Conservation (phyloP, 2,329 filamentous ascomycete species). For the Zymoseptoria passerinii region DNA sequence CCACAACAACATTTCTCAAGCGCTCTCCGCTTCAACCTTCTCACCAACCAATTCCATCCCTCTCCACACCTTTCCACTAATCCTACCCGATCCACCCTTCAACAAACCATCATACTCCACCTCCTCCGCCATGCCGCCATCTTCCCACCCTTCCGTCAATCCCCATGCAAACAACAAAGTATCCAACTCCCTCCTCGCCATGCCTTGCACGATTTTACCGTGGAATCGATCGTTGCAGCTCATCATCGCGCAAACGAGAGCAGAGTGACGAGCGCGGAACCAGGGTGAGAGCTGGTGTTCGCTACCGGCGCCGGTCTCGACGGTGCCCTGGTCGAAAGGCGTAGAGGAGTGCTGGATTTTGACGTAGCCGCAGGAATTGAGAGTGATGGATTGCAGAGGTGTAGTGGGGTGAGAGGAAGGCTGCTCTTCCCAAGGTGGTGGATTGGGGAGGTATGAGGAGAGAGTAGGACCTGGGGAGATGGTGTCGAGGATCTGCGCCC, state of each 20-base stretch:
- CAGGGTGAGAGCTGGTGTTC: conserved; percentile 15
- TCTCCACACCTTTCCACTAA: conserved; percentile 23
- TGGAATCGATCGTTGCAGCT: conserved; percentile 29
- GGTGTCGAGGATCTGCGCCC: conserved; percentile 42
- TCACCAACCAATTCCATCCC: not conserved
- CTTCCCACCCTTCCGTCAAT: conserved; percentile 27
- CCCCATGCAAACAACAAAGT: conserved; percentile 26
- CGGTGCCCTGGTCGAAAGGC: conserved; percentile 28
- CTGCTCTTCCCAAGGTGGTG: conserved; percentile 23
- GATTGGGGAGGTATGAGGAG: conserved; percentile 32
- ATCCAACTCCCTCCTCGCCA: conserved; percentile 27
- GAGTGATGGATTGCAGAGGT: conserved; percentile 37
- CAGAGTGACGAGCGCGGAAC: conserved; percentile 27
- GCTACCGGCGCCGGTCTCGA: conserved; percentile 23
- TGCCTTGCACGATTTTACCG: conserved; percentile 34
- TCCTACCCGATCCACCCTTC: conserved; percentile 36
- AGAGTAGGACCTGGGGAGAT: conserved; percentile 43
- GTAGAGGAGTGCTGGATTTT: conserved; percentile 28
- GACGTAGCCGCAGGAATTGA: conserved; percentile 57
- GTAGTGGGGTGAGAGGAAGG: conserved; percentile 22
- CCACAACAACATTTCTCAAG: not conserved
- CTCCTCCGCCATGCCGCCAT: conserved; percentile 28
- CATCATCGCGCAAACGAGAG: conserved; percentile 33
- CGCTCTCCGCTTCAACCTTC: not conserved
- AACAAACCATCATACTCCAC: conserved; percentile 35